A percentile compares a stretch with the other conserved stretches of the same genome.
Conservation (phyloP, 2,329 filamentous ascomycete species). For the Neofusicoccum cordaticola region DNA sequence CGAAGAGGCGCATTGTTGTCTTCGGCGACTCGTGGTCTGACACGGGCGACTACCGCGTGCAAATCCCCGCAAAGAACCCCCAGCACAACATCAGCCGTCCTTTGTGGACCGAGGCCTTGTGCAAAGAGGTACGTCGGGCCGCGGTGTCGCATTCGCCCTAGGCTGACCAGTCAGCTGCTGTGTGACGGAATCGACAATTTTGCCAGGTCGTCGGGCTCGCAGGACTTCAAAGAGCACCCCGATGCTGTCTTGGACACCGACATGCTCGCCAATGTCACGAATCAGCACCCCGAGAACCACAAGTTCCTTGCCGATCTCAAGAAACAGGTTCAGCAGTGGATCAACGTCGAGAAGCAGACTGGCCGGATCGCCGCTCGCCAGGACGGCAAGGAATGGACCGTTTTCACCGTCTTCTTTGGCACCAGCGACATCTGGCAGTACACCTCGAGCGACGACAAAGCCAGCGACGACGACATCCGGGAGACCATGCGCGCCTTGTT, state of each 20-base stretch:
- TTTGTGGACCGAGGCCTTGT: constrained; percentile 36
- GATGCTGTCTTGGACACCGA: constrained; percentile 32
- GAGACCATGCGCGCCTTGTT: constrained; percentile 34
- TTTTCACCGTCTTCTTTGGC: constrained; percentile 38
- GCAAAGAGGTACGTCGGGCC: constrained; percentile 30
- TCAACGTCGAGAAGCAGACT: constrained; percentile 28
- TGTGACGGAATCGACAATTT: constrained; percentile 39
- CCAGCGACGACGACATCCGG: constrained; percentile 30
- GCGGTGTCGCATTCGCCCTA: neutral
- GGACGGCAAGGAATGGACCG: constrained; percentile 28
- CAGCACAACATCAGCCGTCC: constrained; percentile 31
- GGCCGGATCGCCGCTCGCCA: constrained; percentile 25
- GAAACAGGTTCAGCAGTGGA: constrained; percentile 36
- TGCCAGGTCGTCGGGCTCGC: constrained; percentile 31
- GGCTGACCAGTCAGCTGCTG: constrained; percentile 27
- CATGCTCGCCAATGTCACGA: constrained; percentile 29
- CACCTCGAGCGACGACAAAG: constrained; percentile 27
- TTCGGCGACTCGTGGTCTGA: constrained; percentile 42
- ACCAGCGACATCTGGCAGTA: constrained; percentile 37
- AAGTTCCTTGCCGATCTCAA: constrained; percentile 32
- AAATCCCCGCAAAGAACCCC: constrained; percentile 27
- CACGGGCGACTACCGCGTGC: constrained; percentile 34
- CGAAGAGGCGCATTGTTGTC: constrained; percentile 33
- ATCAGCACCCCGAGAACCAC: constrained; percentile 20
- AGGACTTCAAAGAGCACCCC: constrained; percentile 19